These are phyloP conservation scores for Globisporangium splendens DNA, from an alignment of 352 stramenopile species.

Conservation along the genomic window DNA sequence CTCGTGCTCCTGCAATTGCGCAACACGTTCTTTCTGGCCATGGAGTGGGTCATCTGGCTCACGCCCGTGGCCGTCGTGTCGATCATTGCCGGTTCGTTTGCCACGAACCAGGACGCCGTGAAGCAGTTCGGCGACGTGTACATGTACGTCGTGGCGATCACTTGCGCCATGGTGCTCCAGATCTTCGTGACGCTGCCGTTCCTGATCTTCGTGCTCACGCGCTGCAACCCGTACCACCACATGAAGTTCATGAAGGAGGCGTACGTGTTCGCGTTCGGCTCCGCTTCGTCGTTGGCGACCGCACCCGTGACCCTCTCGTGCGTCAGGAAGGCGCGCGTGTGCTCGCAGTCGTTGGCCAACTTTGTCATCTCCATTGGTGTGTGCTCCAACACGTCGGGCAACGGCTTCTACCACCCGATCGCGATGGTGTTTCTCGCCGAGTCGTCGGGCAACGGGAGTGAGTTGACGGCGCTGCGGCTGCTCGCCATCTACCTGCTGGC, in stretches of 20 bases:
- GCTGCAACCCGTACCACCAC: slow-evolving; percentile 66
- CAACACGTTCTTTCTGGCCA: slow-evolving; percentile 67
- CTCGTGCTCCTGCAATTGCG: slow-evolving; percentile 58
- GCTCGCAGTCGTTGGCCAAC: slow-evolving; percentile 68
- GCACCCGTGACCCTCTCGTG: slow-evolving; percentile 62
- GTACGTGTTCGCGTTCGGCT: slow-evolving; percentile 67
- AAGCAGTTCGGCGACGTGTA: slow-evolving; percentile 44
- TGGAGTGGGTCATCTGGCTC: slow-evolving; percentile 67
- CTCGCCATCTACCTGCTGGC: slow-evolving; percentile 53
- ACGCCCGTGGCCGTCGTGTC: slow-evolving; percentile 66
- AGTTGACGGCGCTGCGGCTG: slow-evolving; percentile 44
- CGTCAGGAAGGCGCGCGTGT: slow-evolving; percentile 55
- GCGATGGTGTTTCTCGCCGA: slow-evolving; percentile 58
- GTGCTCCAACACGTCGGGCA: slow-evolving; percentile 51
- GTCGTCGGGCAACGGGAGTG: slow-evolving; percentile 46
- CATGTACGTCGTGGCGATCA: slow-evolving; percentile 42
- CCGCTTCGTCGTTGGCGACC: slow-evolving; percentile 61
- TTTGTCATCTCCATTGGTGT: slow-evolving; percentile 73
- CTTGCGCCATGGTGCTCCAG: slow-evolving; percentile 35
- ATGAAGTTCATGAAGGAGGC: slow-evolving; percentile 61
- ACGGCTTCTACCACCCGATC: slow-evolving; percentile 62
- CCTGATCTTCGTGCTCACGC: slow-evolving; percentile 62
- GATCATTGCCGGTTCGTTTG: slow-evolving; percentile 58
- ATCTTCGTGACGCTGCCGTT: slow-evolving; percentile 53
- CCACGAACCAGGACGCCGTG: slow-evolving; percentile 38